A percentile compares a stretch with the other conserved stretches of the same genome.
phyloP scores from a whole-genome alignment of 768 basidiomycete species.

The Psilocybe subaeruginosa region DNA sequence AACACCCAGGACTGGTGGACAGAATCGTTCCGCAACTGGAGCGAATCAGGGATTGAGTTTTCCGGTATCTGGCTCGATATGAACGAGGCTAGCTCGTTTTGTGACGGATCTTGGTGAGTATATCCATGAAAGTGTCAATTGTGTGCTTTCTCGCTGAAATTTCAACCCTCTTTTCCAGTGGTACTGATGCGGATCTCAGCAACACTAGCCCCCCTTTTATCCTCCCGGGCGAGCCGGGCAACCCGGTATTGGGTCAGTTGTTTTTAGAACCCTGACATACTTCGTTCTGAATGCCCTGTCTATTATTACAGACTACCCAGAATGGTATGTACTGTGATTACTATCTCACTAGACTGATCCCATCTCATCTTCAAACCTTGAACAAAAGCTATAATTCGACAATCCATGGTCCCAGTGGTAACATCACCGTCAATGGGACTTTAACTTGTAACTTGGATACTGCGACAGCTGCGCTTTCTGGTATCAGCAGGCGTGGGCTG shows the following conservation, averaged over 20 bases:
- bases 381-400: conserved; percentile 59
- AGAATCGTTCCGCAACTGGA: conserved; percentile 34
- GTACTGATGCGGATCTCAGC: conserved; percentile 57
- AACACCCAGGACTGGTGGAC: conserved; percentile 36
- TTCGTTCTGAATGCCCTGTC: conserved; percentile 6
- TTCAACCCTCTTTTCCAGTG: conserved; percentile 36
- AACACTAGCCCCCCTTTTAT: conserved; percentile 57
- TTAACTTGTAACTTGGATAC: conserved; percentile 46
- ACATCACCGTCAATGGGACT: conserved; percentile 71
- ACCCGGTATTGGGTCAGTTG: conserved; percentile 40
- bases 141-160: not conserved
- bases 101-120: conserved; percentile 37
- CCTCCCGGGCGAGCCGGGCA: conserved; percentile 61
- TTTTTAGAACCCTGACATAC: conserved; percentile 1
- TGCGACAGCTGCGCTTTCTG: conserved; percentile 14
- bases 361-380: conserved; percentile 1
- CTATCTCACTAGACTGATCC: conserved; percentile 7
- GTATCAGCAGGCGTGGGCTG: conserved; percentile 44
- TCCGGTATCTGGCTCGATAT: conserved; percentile 38
- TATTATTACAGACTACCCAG: conserved; percentile 54
- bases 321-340: conserved; percentile 49
- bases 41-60: conserved; percentile 29
- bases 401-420: conserved; percentile 69
- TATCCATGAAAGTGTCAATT: not conserved
- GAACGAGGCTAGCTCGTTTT: conserved; percentile 38